Base-by-base conservation (phyloP, 139 green algal genomes). In the Trebouxia sp. region DNA sequence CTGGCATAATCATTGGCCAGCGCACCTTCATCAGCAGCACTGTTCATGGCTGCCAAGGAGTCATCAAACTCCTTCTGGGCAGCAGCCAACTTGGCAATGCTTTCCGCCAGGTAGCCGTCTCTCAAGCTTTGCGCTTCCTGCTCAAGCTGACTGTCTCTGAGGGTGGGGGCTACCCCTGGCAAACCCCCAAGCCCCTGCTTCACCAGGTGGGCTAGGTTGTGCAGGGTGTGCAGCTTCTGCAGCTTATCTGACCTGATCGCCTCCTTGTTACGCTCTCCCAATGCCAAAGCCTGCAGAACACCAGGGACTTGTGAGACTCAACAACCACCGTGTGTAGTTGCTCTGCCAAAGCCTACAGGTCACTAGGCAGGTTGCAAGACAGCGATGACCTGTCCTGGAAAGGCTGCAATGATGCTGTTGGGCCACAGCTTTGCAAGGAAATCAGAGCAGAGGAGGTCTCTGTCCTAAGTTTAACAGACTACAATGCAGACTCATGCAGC, bases 201-300 rank as follows among this genome's bases (percentile, higher is more conserved):
- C 82, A 97, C 84, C 79, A 91, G 70, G 41, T 84, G 35, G 0
- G 55, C 82, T 72, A 98, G 88, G 85, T 98, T 98, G 88, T 93
- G 79, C 26, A 98, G 78, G 14, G 92, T 93, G 87, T 98, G 94
- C 76, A 98, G 88, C 48, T 84, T 85, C 87, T 98, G 94, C 69
- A 98, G 88, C 26, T 87, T 86, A 84, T 98, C 94, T 20, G 89
- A 82, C 7, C 87, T 83, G 6, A 97, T 82, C 5, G 79, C 30
- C 4, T 41, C 51, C 51, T 78, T 62, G 75, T 89, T 89, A 24
- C n/a, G 41, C 14, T 87, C 86, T 0, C 72, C 67, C 12, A 62
- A 41, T 0, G 35, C 32, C 26, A 83, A 26, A 26, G 48, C 79
- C 79, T 83, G 79, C 78, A 28, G 20, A 7, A 41, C n/a, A 38